These are phyloP conservation scores for Pachyrhizus erosus DNA, from an alignment of 306 rosid species.

Conservation along the genomic window DNA sequence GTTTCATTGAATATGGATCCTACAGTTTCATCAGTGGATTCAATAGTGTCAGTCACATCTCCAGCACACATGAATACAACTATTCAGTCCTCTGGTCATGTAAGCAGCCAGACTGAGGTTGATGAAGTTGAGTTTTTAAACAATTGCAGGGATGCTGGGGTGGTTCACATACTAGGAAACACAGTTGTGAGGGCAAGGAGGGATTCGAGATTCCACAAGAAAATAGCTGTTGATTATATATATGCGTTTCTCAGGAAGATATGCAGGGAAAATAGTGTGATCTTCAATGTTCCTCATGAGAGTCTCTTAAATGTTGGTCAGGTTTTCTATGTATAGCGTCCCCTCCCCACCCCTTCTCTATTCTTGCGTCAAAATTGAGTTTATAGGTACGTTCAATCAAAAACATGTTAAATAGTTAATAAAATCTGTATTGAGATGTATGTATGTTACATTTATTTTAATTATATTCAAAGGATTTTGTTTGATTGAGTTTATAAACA, in stretches of 20 bases:
- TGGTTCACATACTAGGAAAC: slow-evolving; percentile 93
- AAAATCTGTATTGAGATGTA: background rate
- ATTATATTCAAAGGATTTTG: background rate
- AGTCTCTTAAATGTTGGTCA: slow-evolving; percentile 93
- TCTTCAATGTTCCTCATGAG: slow-evolving; percentile 97
- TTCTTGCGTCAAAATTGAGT: background rate
- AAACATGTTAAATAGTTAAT: background rate
- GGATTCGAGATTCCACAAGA: slow-evolving; percentile 72
- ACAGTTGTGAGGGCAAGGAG: slow-evolving; percentile 78
- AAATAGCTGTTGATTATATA: slow-evolving; percentile 79
- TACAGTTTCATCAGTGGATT: slow-evolving; percentile 65
- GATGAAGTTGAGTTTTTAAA: slow-evolving; percentile 81
- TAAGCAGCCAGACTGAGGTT: slow-evolving; percentile 62
- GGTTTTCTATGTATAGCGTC: slow-evolving; percentile 71
- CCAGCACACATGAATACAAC: slow-evolving; percentile 53
- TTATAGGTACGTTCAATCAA: background rate
- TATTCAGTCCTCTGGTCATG: slow-evolving; percentile 47
- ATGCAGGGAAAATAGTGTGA: slow-evolving; percentile 91
- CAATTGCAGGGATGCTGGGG: slow-evolving; percentile 82
- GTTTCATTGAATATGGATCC: slow-evolving; percentile 48
- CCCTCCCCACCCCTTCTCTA: background rate
- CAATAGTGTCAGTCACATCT: slow-evolving; percentile 62
- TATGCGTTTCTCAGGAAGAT: slow-evolving; percentile 92
- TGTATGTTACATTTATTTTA: background rate
- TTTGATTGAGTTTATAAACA: background rate